Evolutionary conservation across 306 rosid species (phyloP), one percentile per base, ranked within the genome.

Genomic region (Cotoneaster glaucophyllus): DNA sequence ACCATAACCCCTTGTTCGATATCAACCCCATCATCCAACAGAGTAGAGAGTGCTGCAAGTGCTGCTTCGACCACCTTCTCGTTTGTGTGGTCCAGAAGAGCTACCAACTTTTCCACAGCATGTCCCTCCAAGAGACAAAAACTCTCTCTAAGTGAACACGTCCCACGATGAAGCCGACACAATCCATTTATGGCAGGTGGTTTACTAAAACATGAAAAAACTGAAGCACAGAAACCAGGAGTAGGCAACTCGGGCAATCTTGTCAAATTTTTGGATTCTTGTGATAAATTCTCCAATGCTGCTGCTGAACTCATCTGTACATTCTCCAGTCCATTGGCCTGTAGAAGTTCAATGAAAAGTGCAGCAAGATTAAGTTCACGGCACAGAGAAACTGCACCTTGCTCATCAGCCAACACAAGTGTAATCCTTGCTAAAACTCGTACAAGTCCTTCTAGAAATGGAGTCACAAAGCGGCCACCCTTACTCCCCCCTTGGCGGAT

Each of bases 11-110:
- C 98, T 74, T 96, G 92, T 59, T 88, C 97, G 29, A 88, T 87
- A 64, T 86, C 97, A 45, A 96, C 91, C 58, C 88, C 97, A 78
- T 96, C 99, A 44, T 96, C 98, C 84, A 96, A 82, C 81, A 96
- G 62, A 28, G 98, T 90, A 57, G 87, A 89, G 32, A 92, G 82
- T 48, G 98, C 98, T 19, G 99, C 97, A 28, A 96, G 91, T 57
- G 96, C 90, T 31, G 99, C 99, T 89, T 96, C 99, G 9, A 89
- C 93, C 53, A 96, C 99, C 79, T 63, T 86, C 93, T 85, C 99
- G 54, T 88, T 92, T 64, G 91, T 81, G 86, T 96, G 99, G 80
- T 96, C 99, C 39, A 96, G 84, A 21, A 96, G 93, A 68, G 98
- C 98, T 48, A 96, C 92, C 77, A 96, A 56, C 84, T 88, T 92